A percentile compares a stretch with the other conserved stretches of the same genome.
Conservation (phyloP, 1,284 basidiomycete species). For the Tylopilus orsonianus region DNA sequence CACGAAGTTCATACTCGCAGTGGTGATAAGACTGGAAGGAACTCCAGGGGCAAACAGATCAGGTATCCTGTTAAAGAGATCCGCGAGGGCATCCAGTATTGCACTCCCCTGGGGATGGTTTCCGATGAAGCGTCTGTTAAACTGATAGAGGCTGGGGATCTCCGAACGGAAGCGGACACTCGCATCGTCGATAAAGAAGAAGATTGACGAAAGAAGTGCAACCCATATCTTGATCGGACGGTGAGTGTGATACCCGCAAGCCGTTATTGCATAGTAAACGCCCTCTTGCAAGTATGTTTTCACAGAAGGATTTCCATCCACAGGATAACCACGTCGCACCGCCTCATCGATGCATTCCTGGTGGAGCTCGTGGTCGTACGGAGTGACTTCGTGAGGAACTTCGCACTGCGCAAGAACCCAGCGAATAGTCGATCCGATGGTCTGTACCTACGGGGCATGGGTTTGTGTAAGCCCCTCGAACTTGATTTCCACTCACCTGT, state of each 20-base stretch:
- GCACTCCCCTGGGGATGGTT: slow-evolving; percentile 18
- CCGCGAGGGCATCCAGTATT: slow-evolving; percentile 29
- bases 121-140: slow-evolving; percentile 26
- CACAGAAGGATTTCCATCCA: background rate
- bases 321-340: slow-evolving; percentile 8
- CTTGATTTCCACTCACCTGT: background rate
- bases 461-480: background rate
- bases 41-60: slow-evolving; percentile 12
- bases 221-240: slow-evolving; percentile 16
- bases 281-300: slow-evolving; percentile 2
- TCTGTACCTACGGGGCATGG: slow-evolving; percentile 3
- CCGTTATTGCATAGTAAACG: slow-evolving; percentile 6
- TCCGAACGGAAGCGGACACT: slow-evolving; percentile 12
- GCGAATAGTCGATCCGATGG: background rate
- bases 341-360: slow-evolving; percentile 14
- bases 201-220: slow-evolving; percentile 26
- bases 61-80: slow-evolving; percentile 19
- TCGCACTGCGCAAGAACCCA: slow-evolving; percentile 5
- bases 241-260: slow-evolving; percentile 2
- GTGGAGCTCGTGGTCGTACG: slow-evolving; percentile 4
- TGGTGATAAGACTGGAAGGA: slow-evolving; percentile 26
- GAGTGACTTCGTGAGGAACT: background rate
- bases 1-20: slow-evolving; percentile 29
- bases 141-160: slow-evolving; percentile 20
- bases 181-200: slow-evolving; percentile 31